Evolutionary conservation across 2,329 filamentous ascomycete species (phyloP), one percentile per base, ranked within the genome.

Genomic region (Penicillium italicum): DNA sequence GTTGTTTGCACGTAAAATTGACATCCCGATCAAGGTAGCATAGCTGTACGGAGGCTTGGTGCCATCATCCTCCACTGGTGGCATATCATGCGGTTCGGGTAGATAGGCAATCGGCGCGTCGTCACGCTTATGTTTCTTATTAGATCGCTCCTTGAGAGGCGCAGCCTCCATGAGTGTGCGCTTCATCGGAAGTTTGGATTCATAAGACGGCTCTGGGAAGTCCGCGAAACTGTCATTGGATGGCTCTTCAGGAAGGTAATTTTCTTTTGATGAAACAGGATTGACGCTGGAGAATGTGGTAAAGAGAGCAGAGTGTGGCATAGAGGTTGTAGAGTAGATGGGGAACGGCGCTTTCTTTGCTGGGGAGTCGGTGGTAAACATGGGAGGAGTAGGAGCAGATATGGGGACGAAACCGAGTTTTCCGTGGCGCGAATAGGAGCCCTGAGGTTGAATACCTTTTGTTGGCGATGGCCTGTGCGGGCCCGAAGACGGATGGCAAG

Each of bases 1-100:
- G 58, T 87, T 85, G 12, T 89, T 87, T 5, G 94, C 90, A 59
- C 92, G 86, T 22, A 97, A 80, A 66, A 99, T 97, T 49, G 94
- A 91, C 92, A 97, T 97, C 70, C 90, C 94, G 62, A 97, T 97
- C 64, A 99, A 82, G 65, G 89, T 89, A 20, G 94, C 93, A 72
- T 99, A 99, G 76, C 92, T 97, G 74, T 93, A 91, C 5, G 86
- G 83, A 6, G 94, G 94, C 72, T 99, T 97, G 53, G 81, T 80
- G 66, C 92, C 93, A 70, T 97, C 91, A 69, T 97, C 94, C 55
- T 87, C 79, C 31, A 97, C 85, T 5, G 79, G 74, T 5, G 91
- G 89, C 77, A 96, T 94, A n/a, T 91, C 87, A 60, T 88, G 83
- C 46, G 87, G 86, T 45, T 87, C 80, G 4, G 91, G 89, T 5